A percentile compares a stretch with the other conserved stretches of the same genome.
These are phyloP conservation scores for Verticillium nonalfalfae DNA, from an alignment of 2,329 filamentous ascomycete genomes.

Conservation along the genomic window DNA sequence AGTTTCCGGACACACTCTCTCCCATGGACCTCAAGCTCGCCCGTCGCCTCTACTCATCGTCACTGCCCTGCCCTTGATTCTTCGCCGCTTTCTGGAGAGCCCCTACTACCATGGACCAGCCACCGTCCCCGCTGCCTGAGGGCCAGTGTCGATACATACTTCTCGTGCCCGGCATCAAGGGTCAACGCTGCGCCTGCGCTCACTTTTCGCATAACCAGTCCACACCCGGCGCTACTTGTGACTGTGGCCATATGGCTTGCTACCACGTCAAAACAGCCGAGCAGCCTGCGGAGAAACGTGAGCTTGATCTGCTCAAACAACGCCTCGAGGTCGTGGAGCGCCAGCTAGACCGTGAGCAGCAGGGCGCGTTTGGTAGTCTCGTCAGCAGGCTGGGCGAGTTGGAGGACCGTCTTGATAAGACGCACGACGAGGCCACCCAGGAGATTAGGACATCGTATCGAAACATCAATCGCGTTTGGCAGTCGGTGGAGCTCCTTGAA, in stretches of 20 bases:
- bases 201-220: slow-evolving; percentile 47
- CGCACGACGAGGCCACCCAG: slow-evolving; percentile 40
- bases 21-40: not conserved
- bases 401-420: slow-evolving; percentile 49
- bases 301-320: slow-evolving; percentile 41
- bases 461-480: slow-evolving; percentile 49
- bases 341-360: slow-evolving; percentile 28
- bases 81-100: not conserved
- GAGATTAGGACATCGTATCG: slow-evolving; percentile 50
- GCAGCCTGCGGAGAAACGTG: slow-evolving; percentile 33
- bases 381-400: slow-evolving; percentile 40
- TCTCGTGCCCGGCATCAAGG: slow-evolving; percentile 48
- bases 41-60: not conserved
- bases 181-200: slow-evolving; percentile 52
- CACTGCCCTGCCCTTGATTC: not conserved
- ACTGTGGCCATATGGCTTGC: slow-evolving; percentile 55
- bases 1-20: not conserved
- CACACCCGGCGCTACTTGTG: slow-evolving; percentile 48
- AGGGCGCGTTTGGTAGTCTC: slow-evolving; percentile 29
- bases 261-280: slow-evolving; percentile 48
- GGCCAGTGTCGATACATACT: slow-evolving; percentile 56
- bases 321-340: slow-evolving; percentile 38
- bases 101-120: not conserved
- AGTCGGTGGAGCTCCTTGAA: slow-evolving; percentile 39
- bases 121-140: slow-evolving; percentile 33